A percentile compares a stretch with the other conserved stretches of the same genome.
phyloP scores from a whole-genome alignment of 2,329 filamentous ascomycete genomes.

The Aspergillus sp. region DNA sequence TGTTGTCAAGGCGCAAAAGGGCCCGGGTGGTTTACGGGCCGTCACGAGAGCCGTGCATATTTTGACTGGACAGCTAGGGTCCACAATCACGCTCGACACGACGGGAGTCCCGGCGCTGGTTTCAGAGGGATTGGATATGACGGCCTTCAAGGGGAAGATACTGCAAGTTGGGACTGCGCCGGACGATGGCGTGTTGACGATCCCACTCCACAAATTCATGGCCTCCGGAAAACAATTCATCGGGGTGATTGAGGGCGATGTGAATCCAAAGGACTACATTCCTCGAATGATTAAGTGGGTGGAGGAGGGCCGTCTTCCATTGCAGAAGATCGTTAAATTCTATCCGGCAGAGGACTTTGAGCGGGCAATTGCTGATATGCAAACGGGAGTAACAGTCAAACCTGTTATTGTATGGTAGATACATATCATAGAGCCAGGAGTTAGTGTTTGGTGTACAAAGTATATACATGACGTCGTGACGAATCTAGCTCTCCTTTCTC shows the following conservation, averaged over 20 bases:
- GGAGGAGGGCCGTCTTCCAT: slow-evolving; percentile 39
- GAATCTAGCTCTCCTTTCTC: too few species aligned
- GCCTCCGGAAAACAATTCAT: slow-evolving; percentile 41
- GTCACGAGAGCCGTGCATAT: neutral
- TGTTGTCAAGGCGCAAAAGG: slow-evolving; percentile 13
- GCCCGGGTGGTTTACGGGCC: neutral
- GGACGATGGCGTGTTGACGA: slow-evolving; percentile 33
- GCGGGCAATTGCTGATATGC: slow-evolving; percentile 19
- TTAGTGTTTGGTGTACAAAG: too few species aligned
- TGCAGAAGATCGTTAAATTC: slow-evolving; percentile 40
- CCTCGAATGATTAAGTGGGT: slow-evolving; percentile 45
- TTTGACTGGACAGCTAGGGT: slow-evolving; percentile 31
- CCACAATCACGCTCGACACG: slow-evolving; percentile 44
- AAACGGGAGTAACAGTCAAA: slow-evolving; percentile 21
- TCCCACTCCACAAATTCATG: slow-evolving; percentile 42
- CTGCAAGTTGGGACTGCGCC: slow-evolving; percentile 45
- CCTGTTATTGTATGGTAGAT: slow-evolving; percentile 21
- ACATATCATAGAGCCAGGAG: too few species aligned
- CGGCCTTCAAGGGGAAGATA: slow-evolving; percentile 41
- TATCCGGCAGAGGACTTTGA: slow-evolving; percentile 30
- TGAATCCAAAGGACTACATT: slow-evolving; percentile 32
- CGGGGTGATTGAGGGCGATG: slow-evolving; percentile 42
- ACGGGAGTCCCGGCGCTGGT: slow-evolving; percentile 41
- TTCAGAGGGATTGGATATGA: slow-evolving; percentile 35
- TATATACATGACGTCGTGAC: too few species aligned